A percentile compares a stretch with the other conserved stretches of the same genome.
phyloP scores from a whole-genome alignment of 192 early-diverging fungal genomes.

The Coemansia sp. region DNA sequence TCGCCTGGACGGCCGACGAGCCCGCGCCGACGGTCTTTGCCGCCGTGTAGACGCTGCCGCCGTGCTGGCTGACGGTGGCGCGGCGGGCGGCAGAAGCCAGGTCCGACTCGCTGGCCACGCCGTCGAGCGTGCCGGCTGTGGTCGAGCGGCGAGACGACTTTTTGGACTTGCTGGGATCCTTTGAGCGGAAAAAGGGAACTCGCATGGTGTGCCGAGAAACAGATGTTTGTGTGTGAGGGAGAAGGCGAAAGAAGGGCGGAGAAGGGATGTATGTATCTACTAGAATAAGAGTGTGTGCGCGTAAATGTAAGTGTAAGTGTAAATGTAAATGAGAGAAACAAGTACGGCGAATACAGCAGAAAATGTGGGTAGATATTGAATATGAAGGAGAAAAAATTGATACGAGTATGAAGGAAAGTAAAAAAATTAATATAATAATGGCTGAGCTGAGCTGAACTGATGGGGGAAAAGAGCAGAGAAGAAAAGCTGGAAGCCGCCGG shows the following conservation, averaged over 20 bases:
- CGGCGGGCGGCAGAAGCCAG: slow-evolving; percentile 1
- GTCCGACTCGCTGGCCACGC: slow-evolving; percentile 18
- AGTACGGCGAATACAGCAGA: neutral
- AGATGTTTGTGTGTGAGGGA: neutral
- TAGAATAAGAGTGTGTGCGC: neutral
- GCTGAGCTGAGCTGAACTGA: too few relatives aligned
- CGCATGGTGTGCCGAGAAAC: slow-evolving; percentile 17
- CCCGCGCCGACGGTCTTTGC: neutral
- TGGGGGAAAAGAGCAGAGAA: too few relatives aligned
- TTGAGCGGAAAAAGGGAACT: slow-evolving; percentile 42
- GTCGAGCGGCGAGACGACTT: neutral
- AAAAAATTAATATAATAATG: too few relatives aligned
- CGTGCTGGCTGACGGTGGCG: neutral
- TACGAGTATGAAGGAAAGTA: too few relatives aligned
- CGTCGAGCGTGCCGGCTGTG: slow-evolving; percentile 4
- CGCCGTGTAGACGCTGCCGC: neutral
- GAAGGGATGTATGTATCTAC: too few relatives aligned
- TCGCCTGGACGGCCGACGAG: slow-evolving; percentile 1
- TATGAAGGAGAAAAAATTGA: too few relatives aligned
- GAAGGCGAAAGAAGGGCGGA: neutral
- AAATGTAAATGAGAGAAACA: neutral
- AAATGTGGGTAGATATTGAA: neutral
- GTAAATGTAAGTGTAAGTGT: slow-evolving; percentile 3
- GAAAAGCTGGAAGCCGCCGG: too few relatives aligned
- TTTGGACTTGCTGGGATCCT: slow-evolving; percentile 7